phyloP scores from a whole-genome alignment of 441 rosid genomes.

The Adansonia gregorii region DNA sequence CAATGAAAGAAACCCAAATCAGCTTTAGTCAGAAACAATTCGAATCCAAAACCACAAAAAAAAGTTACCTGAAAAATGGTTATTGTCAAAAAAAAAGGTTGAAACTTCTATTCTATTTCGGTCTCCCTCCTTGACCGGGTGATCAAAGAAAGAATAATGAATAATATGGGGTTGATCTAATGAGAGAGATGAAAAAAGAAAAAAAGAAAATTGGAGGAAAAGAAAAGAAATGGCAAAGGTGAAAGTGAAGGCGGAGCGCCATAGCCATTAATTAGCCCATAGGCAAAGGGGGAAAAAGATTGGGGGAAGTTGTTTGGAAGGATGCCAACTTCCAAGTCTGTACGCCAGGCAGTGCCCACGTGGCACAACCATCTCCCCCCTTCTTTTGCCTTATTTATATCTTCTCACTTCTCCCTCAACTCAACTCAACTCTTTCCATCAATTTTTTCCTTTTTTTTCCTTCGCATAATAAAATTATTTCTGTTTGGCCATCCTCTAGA shows the following conservation, averaged over 20 bases:
- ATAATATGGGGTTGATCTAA: conserved; percentile 17
- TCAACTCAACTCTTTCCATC: too few relatives aligned
- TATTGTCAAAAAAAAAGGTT: not conserved
- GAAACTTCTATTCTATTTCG: not conserved
- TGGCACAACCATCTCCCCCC: conserved; percentile 45
- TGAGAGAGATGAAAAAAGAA: conserved; percentile 2
- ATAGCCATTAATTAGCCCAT: conserved; percentile 1
- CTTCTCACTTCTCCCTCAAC: too few relatives aligned
- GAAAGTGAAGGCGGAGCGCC: conserved; percentile 13
- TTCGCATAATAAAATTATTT: too few relatives aligned
- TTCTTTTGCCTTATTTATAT: not conserved
- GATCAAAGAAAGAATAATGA: not conserved
- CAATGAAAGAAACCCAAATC: conserved; percentile 23
- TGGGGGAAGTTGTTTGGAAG: not conserved
- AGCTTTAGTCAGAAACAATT: not conserved
- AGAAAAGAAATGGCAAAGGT: not conserved
- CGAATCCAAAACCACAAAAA: not conserved
- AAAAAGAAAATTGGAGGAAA: too few relatives aligned
- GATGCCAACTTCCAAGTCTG: conserved; percentile 44
- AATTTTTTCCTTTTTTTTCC: too few relatives aligned
- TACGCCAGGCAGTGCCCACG: conserved; percentile 61
- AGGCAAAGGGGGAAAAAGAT: conserved; percentile 12
- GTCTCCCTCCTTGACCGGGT: not conserved
- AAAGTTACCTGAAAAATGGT: conserved; percentile 27
- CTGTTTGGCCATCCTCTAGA: too few relatives aligned